These are phyloP conservation scores for Heritiera littoralis DNA, from an alignment of 345 rosid genomes.

Conservation along the genomic window DNA sequence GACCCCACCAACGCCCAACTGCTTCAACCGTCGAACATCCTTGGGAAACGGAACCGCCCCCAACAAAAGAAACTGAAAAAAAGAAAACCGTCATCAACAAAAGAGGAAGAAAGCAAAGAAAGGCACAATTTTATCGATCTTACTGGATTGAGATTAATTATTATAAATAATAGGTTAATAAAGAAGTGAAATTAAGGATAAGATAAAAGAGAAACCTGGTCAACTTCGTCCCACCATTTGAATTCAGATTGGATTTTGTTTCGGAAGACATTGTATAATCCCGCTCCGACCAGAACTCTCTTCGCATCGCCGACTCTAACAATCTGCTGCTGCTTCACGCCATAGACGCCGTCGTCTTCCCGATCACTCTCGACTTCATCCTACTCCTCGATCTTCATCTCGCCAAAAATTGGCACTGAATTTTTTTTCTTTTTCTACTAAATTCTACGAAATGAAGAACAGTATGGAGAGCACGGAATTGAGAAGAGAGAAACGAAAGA, in stretches of 20 bases:
- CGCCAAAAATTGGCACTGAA: background rate
- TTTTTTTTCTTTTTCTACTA: background rate
- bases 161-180: background rate
- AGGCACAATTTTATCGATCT: background rate
- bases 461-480: background rate
- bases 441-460: background rate
- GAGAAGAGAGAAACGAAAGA: background rate
- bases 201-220: conserved; percentile 40
- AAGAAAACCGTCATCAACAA: background rate
- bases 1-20: conserved; percentile 77
- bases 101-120: background rate
- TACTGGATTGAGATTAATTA: background rate
- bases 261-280: conserved; percentile 59
- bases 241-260: conserved; percentile 65
- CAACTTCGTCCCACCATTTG: conserved; percentile 75
- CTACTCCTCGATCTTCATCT: conserved; percentile 56
- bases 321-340: conserved; percentile 31
- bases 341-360: conserved; percentile 19
- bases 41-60: conserved; percentile 92
- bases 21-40: conserved; percentile 73
- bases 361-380: conserved; percentile 43
- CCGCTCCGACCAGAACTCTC: conserved; percentile 62
- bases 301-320: conserved; percentile 47
- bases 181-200: background rate
- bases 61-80: conserved; percentile 59